Percentiles rank a stretch among this genome's conserved stretches.
Conservation (phyloP, 192 early-diverging fungal genomes). For the Backusella tarrabulga region DNA sequence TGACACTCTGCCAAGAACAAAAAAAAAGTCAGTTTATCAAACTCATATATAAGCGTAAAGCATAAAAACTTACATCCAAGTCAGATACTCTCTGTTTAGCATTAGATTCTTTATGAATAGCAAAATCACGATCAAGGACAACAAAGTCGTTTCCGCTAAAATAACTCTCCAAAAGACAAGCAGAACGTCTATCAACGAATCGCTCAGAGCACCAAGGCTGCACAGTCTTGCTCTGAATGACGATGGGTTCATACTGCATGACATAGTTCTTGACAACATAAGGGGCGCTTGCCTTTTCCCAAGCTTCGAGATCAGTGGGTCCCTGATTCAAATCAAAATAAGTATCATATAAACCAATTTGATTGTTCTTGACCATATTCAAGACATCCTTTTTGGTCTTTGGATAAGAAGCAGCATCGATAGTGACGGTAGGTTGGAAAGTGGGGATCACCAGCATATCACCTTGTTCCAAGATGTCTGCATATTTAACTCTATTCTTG, state of each 20-base stretch:
- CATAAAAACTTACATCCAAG: constrained; percentile 38
- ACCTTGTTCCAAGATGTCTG: constrained; percentile 35
- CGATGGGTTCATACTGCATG: constrained; percentile 54
- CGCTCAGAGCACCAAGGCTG: constrained; percentile 57
- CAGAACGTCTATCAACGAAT: constrained; percentile 55
- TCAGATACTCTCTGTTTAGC: constrained; percentile 28
- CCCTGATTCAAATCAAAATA: constrained; percentile 51
- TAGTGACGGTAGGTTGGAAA: constrained; percentile 36
- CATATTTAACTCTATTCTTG: constrained; percentile 31
- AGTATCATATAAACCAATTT: constrained; percentile 42
- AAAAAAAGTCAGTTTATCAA: constrained; percentile 4
- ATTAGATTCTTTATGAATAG: constrained; percentile 25
- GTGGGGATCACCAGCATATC: constrained; percentile 54
- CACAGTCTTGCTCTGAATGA: constrained; percentile 46
- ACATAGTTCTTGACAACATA: constrained; percentile 51
- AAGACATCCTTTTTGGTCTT: constrained; percentile 36
- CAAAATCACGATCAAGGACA: constrained; percentile 49
- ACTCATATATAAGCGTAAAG: background rate
- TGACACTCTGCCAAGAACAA: constrained; percentile 40
- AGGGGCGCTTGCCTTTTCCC: constrained; percentile 35
- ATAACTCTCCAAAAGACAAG: constrained; percentile 52
- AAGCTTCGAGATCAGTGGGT: constrained; percentile 46
- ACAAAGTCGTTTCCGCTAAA: constrained; percentile 53
- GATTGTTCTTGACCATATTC: constrained; percentile 17
- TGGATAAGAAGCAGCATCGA: constrained; percentile 19